Conservation (phyloP, 192 early-diverging fungal species). For the Backusella westeae region DNA sequence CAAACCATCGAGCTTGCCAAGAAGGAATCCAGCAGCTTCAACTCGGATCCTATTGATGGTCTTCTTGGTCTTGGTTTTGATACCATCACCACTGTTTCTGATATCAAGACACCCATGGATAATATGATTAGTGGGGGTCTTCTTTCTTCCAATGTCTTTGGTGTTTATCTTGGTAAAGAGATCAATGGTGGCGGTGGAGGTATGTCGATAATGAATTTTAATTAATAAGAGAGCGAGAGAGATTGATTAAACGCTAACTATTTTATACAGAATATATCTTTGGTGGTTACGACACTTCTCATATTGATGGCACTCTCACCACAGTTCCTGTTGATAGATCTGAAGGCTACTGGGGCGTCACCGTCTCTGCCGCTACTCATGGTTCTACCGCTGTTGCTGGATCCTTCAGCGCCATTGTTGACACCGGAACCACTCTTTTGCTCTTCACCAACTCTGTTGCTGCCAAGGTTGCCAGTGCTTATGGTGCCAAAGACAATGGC, state of each 20-base stretch:
- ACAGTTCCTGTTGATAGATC: slow-evolving; percentile 42
- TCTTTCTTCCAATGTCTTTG: slow-evolving; percentile 64
- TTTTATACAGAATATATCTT: slow-evolving; percentile 41
- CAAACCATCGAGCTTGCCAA: slow-evolving; percentile 33
- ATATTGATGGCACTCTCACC: slow-evolving; percentile 38
- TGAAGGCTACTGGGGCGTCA: slow-evolving; percentile 29
- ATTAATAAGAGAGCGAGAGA: not conserved
- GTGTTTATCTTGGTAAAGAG: slow-evolving; percentile 61
- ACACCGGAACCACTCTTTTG: slow-evolving; percentile 66
- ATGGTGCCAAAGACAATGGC: slow-evolving; percentile 17
- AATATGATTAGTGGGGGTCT: slow-evolving; percentile 52
- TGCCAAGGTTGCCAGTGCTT: slow-evolving; percentile 8
- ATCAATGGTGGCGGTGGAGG: slow-evolving; percentile 28
- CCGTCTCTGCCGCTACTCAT: not conserved
- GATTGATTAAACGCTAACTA: not conserved
- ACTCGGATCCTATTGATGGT: slow-evolving; percentile 20
- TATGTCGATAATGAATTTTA: not conserved
- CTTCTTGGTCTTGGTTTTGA: slow-evolving; percentile 35
- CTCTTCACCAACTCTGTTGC: slow-evolving; percentile 40
- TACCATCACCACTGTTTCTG: slow-evolving; percentile 20
- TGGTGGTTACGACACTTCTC: slow-evolving; percentile 39
- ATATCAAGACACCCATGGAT: slow-evolving; percentile 45
- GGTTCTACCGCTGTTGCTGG: slow-evolving; percentile 8
- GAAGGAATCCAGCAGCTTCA: slow-evolving; percentile 23
- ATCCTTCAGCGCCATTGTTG: slow-evolving; percentile 47